Percentiles rank a stretch among this genome's conserved stretches.
phyloP scores from a whole-genome alignment of 306 rosid species.

The Cucumis hystrix region DNA sequence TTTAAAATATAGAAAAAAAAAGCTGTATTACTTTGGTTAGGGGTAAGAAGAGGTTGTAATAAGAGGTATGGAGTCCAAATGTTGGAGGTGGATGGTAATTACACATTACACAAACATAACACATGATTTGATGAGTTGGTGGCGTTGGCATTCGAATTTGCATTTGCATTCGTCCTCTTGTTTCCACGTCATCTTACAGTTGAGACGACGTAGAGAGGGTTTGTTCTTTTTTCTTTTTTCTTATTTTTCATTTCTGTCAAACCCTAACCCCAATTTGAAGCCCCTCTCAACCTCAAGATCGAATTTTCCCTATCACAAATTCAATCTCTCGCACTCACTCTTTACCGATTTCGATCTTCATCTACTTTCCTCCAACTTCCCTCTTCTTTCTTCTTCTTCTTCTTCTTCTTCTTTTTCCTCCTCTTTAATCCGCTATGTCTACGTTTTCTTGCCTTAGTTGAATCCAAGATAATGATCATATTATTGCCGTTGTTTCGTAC shows the following conservation, averaged over 20 bases:
- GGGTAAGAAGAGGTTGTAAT: too few relatives aligned
- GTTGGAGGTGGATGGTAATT: too few relatives aligned
- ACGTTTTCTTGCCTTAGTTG: slow-evolving; percentile 13
- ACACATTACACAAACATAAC: neutral
- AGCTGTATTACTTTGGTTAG: too few relatives aligned
- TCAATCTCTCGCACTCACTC: neutral
- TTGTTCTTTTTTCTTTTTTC: neutral
- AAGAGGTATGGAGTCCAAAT: too few relatives aligned
- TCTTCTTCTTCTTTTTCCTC: neutral
- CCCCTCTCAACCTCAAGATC: neutral
- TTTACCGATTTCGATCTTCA: neutral
- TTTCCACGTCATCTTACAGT: slow-evolving; percentile 14
- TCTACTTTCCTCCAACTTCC: neutral
- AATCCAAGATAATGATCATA: slow-evolving; percentile 49
- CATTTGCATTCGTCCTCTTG: neutral
- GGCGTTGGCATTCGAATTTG: neutral
- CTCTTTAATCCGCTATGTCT: slow-evolving; percentile 24
- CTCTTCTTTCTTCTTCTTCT: neutral
- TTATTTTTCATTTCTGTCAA: neutral
- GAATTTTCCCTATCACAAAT: neutral
- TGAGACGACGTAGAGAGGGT: neutral
- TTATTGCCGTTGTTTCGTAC: slow-evolving; percentile 15
- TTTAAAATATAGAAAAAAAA: too few relatives aligned
- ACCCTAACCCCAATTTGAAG: slow-evolving; percentile 4
- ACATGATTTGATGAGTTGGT: neutral